phyloP scores from a whole-genome alignment of 345 rosid species.

The Rhodamnia rubescens region DNA sequence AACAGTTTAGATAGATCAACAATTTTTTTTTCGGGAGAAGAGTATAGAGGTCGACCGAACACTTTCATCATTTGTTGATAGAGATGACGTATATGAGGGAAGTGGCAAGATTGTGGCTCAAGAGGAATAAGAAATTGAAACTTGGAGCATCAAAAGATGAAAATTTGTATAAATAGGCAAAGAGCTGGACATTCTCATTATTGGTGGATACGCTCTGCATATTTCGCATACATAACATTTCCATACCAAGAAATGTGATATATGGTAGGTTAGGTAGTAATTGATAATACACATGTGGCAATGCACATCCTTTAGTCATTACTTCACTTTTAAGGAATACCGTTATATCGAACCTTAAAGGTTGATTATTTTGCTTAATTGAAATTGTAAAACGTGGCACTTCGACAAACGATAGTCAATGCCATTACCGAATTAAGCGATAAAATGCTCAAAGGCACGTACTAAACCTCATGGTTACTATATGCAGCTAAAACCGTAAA shows the following conservation, averaged over 20 bases:
- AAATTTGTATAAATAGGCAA: not conserved
- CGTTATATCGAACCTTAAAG: not conserved
- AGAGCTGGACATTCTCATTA: not conserved
- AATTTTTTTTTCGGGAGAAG: not conserved
- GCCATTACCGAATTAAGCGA: not conserved
- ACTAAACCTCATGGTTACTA: not conserved
- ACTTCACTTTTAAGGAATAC: not conserved
- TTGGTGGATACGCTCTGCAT: not conserved
- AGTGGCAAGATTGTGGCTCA: not conserved
- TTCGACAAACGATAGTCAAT: not conserved
- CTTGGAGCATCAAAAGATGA: not conserved
- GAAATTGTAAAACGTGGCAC: accelerated
- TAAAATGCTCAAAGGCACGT: not conserved
- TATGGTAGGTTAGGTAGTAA: not conserved
- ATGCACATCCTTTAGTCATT: not conserved
- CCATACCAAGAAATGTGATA: not conserved
- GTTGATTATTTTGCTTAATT: not conserved
- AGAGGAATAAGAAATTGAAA: not conserved
- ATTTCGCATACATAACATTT: not conserved
- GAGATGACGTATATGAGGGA: not conserved
- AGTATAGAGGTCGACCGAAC: not conserved
- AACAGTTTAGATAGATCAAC: not conserved
- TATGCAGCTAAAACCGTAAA: not conserved
- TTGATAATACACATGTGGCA: not conserved
- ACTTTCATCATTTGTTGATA: not conserved